Evolutionary conservation across 495 filamentous ascomycete genomes (phyloP).

Genomic region (Talaromyces wortmannii): DNA sequence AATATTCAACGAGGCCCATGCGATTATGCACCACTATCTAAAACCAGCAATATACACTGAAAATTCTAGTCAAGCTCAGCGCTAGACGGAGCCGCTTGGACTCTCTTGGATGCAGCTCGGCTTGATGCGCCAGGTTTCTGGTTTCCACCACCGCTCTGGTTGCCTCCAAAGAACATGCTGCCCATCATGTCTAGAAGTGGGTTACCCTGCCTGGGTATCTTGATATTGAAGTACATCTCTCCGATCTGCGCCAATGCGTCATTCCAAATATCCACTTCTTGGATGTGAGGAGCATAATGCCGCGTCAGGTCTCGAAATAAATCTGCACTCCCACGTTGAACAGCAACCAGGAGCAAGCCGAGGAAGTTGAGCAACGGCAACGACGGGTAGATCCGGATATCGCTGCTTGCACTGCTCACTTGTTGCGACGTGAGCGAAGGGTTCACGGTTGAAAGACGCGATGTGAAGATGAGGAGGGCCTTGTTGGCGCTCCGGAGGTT

Average conservation of each 20-base stretch:
- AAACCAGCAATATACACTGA: background rate
- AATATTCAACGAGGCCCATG: background rate
- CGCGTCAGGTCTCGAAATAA: slow-evolving; percentile 75
- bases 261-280: slow-evolving; percentile 71
- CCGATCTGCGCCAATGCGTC: slow-evolving; percentile 80
- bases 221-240: slow-evolving; percentile 97
- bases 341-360: slow-evolving; percentile 69
- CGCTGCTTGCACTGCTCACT: slow-evolving; percentile 66
- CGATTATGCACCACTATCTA: slow-evolving; percentile 4
- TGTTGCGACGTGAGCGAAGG: slow-evolving; percentile 67
- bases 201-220: slow-evolving; percentile 78
- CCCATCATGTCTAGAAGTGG: slow-evolving; percentile 98
- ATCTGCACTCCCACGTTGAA: slow-evolving; percentile 73
- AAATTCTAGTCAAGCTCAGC: slow-evolving; percentile 47
- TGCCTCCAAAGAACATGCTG: slow-evolving; percentile 75
- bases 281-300: slow-evolving; percentile 73
- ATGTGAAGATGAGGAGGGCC: slow-evolving; percentile 72
- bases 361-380: slow-evolving; percentile 93
- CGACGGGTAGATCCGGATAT: slow-evolving; percentile 73
- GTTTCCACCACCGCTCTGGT: slow-evolving; percentile 34
- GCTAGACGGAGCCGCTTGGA: slow-evolving; percentile 41
- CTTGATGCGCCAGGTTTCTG: slow-evolving; percentile 21
- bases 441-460: slow-evolving; percentile 62
- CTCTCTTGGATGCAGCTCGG: slow-evolving; percentile 32
- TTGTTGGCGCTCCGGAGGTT: slow-evolving; percentile 86